Evolutionary conservation across 169 alveolate genomes (phyloP).

Genomic region (Plasmodium billcollinsi): DNA sequence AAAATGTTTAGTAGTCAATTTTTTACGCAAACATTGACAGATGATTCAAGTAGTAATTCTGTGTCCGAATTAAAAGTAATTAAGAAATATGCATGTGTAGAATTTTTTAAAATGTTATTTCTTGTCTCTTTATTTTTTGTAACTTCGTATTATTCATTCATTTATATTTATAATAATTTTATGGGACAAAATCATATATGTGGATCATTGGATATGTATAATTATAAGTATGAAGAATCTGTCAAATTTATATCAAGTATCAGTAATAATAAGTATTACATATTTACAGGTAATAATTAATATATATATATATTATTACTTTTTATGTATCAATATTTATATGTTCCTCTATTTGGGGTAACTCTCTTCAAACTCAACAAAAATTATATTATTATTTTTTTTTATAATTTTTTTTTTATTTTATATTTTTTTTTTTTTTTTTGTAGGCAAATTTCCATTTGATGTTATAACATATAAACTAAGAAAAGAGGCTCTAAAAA

Average conservation of each 20-base stretch:
- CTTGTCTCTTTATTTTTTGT: constrained; percentile 5
- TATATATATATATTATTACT: background rate
- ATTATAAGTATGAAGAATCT: constrained; percentile 41
- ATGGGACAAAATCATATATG: constrained; percentile 20
- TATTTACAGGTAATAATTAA: constrained; percentile 33
- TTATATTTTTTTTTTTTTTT: background rate
- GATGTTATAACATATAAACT: constrained; percentile 66
- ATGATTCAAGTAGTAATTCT: constrained; percentile 34
- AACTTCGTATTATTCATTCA: constrained; percentile 50
- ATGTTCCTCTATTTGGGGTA: background rate
- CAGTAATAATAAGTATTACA: constrained; percentile 33
- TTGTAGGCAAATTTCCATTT: constrained; percentile 63
- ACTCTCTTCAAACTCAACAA: background rate
- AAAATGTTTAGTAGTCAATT: constrained; percentile 71
- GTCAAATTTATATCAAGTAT: constrained; percentile 32
- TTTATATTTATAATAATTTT: constrained; percentile 27
- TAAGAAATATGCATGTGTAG: constrained; percentile 34
- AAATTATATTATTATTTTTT: background rate
- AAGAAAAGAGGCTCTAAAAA: constrained; percentile 39
- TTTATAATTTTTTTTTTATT: background rate
- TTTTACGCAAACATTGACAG: constrained; percentile 70
- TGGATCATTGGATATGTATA: constrained; percentile 30
- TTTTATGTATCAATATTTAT: background rate
- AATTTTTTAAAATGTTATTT: constrained; percentile 38
- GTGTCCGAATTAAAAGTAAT: constrained; percentile 19